A percentile compares a stretch with the other conserved stretches of the same genome.
phyloP scores from a whole-genome alignment of 2,329 filamentous ascomycete species.

The Leptoxyphium fumago region DNA sequence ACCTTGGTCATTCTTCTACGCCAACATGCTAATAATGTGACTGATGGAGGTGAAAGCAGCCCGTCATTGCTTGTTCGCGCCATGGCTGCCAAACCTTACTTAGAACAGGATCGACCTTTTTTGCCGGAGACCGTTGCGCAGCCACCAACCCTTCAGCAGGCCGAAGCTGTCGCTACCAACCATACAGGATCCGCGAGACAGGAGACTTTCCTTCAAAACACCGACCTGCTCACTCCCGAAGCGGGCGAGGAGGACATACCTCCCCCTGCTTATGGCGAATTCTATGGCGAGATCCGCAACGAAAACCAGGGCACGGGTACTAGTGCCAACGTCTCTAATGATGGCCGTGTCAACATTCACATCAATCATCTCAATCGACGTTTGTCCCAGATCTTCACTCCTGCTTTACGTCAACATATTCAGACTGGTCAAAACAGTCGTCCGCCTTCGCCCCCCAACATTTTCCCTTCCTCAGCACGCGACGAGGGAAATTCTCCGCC shows the following conservation, averaged over 20 bases:
- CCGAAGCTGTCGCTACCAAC: not conserved
- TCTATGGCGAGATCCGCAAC: conserved; percentile 14
- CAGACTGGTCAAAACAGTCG: conserved; percentile 29
- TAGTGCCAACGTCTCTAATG: conserved; percentile 28
- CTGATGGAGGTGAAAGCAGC: too few species aligned
- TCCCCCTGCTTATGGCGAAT: conserved; percentile 15
- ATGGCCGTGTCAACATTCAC: conserved; percentile 61
- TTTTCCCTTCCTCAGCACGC: conserved; percentile 52
- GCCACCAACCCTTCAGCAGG: not conserved
- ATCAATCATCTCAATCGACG: conserved; percentile 54
- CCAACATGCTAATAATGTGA: too few species aligned
- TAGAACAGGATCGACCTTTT: too few species aligned
- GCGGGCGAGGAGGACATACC: conserved; percentile 5
- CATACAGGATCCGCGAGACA: not conserved
- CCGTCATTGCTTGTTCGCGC: too few species aligned
- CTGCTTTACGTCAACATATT: conserved; percentile 42
- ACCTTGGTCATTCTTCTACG: too few species aligned
- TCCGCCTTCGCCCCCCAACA: conserved; percentile 46
- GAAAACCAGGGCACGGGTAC: conserved; percentile 17
- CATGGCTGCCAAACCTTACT: too few species aligned
- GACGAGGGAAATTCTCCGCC: conserved; percentile 37
- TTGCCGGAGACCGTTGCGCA: too few species aligned
- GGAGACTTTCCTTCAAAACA: conserved; percentile 3
- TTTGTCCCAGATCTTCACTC: conserved; percentile 49
- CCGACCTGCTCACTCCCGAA: conserved; percentile 1